Evolutionary conservation across 352 stramenopile species (phyloP).

Genomic region (Vaucheria bursata): DNA sequence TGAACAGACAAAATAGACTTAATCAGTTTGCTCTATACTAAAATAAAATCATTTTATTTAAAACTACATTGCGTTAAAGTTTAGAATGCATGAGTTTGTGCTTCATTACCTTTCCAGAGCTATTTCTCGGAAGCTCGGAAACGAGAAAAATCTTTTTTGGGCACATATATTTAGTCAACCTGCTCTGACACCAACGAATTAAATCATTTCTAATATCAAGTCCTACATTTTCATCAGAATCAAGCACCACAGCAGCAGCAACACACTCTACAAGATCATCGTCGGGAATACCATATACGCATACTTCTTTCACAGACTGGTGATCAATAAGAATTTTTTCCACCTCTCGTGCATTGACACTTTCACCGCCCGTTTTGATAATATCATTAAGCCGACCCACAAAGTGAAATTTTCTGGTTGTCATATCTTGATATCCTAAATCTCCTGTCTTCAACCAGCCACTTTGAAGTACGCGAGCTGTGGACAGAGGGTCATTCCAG

Average conservation of each 20-base stretch:
- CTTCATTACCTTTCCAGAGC: conserved; percentile 23
- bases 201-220: conserved; percentile 9
- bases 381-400: conserved; percentile 56
- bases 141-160: conserved; percentile 22
- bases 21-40: too few species aligned
- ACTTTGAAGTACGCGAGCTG: conserved; percentile 12
- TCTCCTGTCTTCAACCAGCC: conserved; percentile 61
- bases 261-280: conserved; percentile 34
- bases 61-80: too few species aligned
- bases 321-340: conserved; percentile 54
- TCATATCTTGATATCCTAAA: conserved; percentile 55
- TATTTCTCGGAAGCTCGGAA: conserved; percentile 18
- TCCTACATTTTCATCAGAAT: neutral
- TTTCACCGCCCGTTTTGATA: conserved; percentile 64
- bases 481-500: conserved; percentile 53
- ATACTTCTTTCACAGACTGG: conserved; percentile 22
- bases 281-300: conserved; percentile 28
- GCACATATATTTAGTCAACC: conserved; percentile 22
- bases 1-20: too few species aligned
- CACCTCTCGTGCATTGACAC: conserved; percentile 59
- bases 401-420: too few species aligned
- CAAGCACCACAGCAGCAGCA: conserved; percentile 31
- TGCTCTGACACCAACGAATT: conserved; percentile 11
- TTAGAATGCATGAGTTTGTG: conserved; percentile 9
- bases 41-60: too few species aligned